Conservation (phyloP, 2,329 filamentous ascomycete genomes). For the Aspergillus quadrilineatus region DNA sequence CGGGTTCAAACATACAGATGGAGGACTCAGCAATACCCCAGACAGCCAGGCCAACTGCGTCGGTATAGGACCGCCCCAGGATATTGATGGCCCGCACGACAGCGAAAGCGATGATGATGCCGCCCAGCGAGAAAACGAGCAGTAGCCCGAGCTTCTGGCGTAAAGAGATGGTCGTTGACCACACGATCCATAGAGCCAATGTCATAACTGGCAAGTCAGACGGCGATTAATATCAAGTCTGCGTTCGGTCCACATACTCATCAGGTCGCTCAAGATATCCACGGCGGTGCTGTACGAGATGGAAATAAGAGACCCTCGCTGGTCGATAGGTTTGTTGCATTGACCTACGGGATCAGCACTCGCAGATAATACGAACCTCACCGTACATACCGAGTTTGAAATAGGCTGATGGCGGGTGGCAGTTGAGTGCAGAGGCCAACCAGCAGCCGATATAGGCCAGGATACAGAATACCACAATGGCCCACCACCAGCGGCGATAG, state of each 20-base stretch:
- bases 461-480: conserved; percentile 10
- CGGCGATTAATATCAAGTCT: no score
- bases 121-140: conserved; percentile 29
- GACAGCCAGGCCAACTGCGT: conserved; percentile 19
- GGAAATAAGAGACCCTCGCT: conserved; percentile 17
- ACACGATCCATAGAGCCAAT: conserved; percentile 30
- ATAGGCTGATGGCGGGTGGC: conserved; percentile 21
- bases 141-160: conserved; percentile 29
- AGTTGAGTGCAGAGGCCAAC: conserved; percentile 19
- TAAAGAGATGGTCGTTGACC: conserved; percentile 26
- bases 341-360: conserved; percentile 9
- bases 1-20: conserved; percentile 12
- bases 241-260: conserved; percentile 17
- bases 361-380: not conserved
- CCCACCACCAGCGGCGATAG: conserved; percentile 20
- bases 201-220: conserved; percentile 28
- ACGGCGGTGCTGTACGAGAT: conserved; percentile 24
- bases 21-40: conserved; percentile 23
- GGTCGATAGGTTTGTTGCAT: conserved; percentile 19
- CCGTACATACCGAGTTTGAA: conserved; percentile 17
- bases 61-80: conserved; percentile 22
- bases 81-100: conserved; percentile 30
- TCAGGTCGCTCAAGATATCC: conserved; percentile 25
- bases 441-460: conserved; percentile 21
- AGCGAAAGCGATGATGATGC: conserved; percentile 26